Evolutionary conservation across 495 filamentous ascomycete genomes (phyloP).

Genomic region (Neurospora sp.): DNA sequence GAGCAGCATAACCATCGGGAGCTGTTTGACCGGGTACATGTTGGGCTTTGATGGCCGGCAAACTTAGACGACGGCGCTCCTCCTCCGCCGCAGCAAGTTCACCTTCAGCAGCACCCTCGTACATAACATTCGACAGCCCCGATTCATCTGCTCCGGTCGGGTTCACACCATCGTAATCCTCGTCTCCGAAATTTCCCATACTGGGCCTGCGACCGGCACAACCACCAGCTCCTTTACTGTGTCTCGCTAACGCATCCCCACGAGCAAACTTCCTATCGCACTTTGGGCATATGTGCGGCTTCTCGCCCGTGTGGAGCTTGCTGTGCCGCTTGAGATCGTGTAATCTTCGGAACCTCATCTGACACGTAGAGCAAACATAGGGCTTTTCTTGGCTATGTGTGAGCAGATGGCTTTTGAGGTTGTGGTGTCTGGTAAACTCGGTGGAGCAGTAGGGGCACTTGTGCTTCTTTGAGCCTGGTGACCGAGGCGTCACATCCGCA

Average conservation of each 20-base stretch:
- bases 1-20: conserved; percentile 29
- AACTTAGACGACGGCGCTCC: conserved; percentile 44
- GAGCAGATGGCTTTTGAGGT: conserved; percentile 96
- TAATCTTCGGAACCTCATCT: conserved; percentile 79
- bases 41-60: conserved; percentile 65
- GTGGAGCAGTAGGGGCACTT: conserved; percentile 93
- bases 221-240: conserved; percentile 92
- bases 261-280: conserved; percentile 91
- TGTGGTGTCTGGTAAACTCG: conserved; percentile 95
- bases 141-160: conserved; percentile 56
- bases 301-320: conserved; percentile 93
- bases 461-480: conserved; percentile 75
- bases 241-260: conserved; percentile 86
- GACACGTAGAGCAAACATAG: conserved; percentile 80
- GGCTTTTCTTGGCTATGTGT: conserved; percentile 99
- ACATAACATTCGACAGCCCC: conserved; percentile 66
- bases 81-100: conserved; percentile 33
- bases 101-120: conserved; percentile 50
- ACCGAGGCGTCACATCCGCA: conserved; percentile 24
- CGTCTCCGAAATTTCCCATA: conserved; percentile 78
- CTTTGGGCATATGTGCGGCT: conserved; percentile 87
- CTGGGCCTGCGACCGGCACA: conserved; percentile 86
- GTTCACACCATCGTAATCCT: conserved; percentile 48
- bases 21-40: conserved; percentile 45
- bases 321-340: conserved; percentile 95